These are phyloP conservation scores for Begonia peltatifolia DNA, from an alignment of 306 rosid genomes.

Conservation along the genomic window DNA sequence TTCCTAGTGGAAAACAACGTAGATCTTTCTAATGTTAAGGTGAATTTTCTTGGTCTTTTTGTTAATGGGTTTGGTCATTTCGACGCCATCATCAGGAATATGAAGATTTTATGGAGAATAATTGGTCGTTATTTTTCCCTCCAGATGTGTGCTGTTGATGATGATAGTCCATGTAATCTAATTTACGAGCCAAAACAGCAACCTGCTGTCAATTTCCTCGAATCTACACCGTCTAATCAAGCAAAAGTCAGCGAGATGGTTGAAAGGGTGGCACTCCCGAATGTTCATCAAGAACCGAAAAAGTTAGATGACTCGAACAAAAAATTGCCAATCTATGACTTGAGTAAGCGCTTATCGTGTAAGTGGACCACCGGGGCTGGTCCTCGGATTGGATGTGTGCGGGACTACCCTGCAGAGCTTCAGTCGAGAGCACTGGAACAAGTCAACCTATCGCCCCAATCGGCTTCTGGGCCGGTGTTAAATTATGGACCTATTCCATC, in stretches of 20 bases:
- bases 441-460: slow-evolving; percentile 58
- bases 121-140: neutral
- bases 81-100: neutral
- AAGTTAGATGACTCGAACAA: slow-evolving; percentile 11
- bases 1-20: slow-evolving; percentile 68
- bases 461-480: slow-evolving; percentile 12
- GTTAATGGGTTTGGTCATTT: too few relatives aligned
- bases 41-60: slow-evolving; percentile 10
- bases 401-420: slow-evolving; percentile 67
- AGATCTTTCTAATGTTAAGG: slow-evolving; percentile 79
- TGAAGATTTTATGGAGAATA: neutral
- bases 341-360: slow-evolving; percentile 39
- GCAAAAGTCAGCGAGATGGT: slow-evolving; percentile 2
- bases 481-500: slow-evolving; percentile 78
- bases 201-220: slow-evolving; percentile 11
- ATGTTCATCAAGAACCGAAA: slow-evolving; percentile 13
- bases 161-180: slow-evolving; percentile 29
- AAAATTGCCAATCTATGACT: slow-evolving; percentile 17
- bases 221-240: slow-evolving; percentile 6
- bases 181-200: slow-evolving; percentile 13
- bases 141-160: slow-evolving; percentile 72
- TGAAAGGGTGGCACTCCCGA: slow-evolving; percentile 8
- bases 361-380: slow-evolving; percentile 81
- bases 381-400: slow-evolving; percentile 84
- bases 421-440: slow-evolving; percentile 76